These are phyloP conservation scores for Fistulifera solaris DNA, from an alignment of 108 stramenopile genomes.

Conservation along the genomic window DNA sequence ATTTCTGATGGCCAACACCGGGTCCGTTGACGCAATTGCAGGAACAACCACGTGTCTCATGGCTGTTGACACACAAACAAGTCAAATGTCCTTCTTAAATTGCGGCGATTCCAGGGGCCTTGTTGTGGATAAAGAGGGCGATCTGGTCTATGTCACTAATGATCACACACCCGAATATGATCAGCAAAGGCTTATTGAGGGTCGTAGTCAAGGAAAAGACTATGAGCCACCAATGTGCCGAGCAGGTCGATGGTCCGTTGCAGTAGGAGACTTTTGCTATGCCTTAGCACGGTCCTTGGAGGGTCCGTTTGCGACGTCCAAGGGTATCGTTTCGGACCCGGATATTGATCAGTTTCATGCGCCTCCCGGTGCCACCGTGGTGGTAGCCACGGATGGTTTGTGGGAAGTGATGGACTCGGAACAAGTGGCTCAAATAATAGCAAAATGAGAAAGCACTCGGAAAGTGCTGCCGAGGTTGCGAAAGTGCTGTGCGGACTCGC, in stretches of 20 bases:
- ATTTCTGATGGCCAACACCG: conserved; percentile 52
- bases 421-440: conserved; percentile 52
- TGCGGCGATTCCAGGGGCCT: conserved; percentile 74
- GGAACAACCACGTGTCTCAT: conserved; percentile 61
- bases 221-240: conserved; percentile 58
- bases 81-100: conserved; percentile 52
- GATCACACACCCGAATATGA: conserved; percentile 72
- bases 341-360: conserved; percentile 35
- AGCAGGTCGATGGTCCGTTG: conserved; percentile 35
- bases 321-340: conserved; percentile 63
- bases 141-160: conserved; percentile 44
- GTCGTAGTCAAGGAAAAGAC: conserved; percentile 34
- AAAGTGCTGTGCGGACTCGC: conserved; percentile 59
- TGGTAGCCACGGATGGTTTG: conserved; percentile 70
- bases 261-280: conserved; percentile 66
- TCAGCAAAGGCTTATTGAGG: conserved; percentile 33
- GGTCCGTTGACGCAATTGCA: conserved; percentile 43
- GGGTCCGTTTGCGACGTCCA: conserved; percentile 64
- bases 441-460: conserved; percentile 20
- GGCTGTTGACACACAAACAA: conserved; percentile 40
- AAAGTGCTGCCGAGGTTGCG: conserved; percentile 45
- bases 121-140: conserved; percentile 25
- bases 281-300: conserved; percentile 58
- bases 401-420: conserved; percentile 76
- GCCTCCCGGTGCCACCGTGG: conserved; percentile 29